Conservation (phyloP, 2,329 filamentous ascomycete species). For the Colletotrichum coccodes region DNA sequence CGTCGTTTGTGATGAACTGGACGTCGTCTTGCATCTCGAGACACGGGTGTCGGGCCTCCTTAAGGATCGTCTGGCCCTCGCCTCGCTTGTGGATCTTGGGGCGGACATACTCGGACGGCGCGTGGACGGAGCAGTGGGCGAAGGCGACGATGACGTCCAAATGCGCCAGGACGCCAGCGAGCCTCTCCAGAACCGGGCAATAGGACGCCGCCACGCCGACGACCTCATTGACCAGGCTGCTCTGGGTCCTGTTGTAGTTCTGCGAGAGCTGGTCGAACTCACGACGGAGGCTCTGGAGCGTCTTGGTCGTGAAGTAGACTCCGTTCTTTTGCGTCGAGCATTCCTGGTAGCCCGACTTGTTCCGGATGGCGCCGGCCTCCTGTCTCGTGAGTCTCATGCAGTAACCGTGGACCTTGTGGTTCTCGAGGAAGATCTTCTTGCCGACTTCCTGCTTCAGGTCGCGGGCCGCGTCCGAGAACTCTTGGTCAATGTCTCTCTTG, state of each 20-base stretch:
- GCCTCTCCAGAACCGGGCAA: constrained; percentile 88
- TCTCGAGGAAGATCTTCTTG: constrained; percentile 98
- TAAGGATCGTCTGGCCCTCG: constrained; percentile 87
- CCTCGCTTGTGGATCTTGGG: constrained; percentile 92
- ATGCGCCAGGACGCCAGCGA: constrained; percentile 89
- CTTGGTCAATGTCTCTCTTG: constrained; percentile 82
- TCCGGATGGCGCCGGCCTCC: constrained; percentile 92
- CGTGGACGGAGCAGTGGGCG: constrained; percentile 92
- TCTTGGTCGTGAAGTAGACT: constrained; percentile 94
- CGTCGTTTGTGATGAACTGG: constrained; percentile 98
- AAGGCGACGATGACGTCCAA: constrained; percentile 95
- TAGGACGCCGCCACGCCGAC: constrained; percentile 95
- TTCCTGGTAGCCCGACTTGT: constrained; percentile 90
- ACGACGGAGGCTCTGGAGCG: constrained; percentile 80
- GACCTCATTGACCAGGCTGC: constrained; percentile 89
- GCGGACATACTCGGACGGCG: constrained; percentile 89
- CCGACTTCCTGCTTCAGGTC: constrained; percentile 94
- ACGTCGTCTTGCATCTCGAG: constrained; percentile 99
- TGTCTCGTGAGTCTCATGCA: constrained; percentile 93
- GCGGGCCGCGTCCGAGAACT: constrained; percentile 79
- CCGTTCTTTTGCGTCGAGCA: constrained; percentile 99
- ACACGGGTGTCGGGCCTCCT: constrained; percentile 93
- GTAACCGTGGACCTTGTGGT: constrained; percentile 95
- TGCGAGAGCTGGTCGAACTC: constrained; percentile 95
- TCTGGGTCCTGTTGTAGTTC: constrained; percentile 95